Percentiles rank a stretch among this genome's conserved stretches.
phyloP scores from a whole-genome alignment of 192 early-diverging fungal genomes.

The Coemansia asiatica region DNA sequence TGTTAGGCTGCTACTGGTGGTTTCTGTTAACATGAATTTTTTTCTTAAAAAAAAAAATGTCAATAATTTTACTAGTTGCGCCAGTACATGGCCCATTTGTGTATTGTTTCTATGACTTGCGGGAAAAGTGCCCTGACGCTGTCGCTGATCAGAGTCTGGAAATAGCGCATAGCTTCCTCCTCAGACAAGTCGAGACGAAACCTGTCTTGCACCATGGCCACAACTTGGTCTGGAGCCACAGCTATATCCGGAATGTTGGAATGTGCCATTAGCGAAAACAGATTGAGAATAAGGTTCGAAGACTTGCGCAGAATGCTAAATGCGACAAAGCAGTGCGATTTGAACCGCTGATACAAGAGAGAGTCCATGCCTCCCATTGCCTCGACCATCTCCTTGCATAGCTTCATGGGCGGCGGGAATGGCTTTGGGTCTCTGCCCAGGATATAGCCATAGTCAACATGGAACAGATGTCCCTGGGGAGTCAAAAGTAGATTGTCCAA shows the following conservation, averaged over 20 bases:
- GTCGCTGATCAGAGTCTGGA: slow-evolving; percentile 90
- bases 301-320: slow-evolving; percentile 91
- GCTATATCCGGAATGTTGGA: slow-evolving; percentile 97
- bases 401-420: slow-evolving; percentile 99
- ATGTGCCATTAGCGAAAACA: slow-evolving; percentile 98
- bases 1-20: no score
- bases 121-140: slow-evolving; percentile 94
- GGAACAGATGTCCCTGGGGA: slow-evolving; percentile 84
- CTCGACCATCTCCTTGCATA: slow-evolving; percentile 99
- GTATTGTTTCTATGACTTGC: slow-evolving; percentile 97
- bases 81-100: slow-evolving; percentile 92
- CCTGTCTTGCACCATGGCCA: slow-evolving; percentile 95
- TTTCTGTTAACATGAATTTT: not conserved
- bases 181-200: slow-evolving; percentile 90
- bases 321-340: slow-evolving; percentile 89
- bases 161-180: slow-evolving; percentile 93
- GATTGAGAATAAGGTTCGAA: slow-evolving; percentile 94
- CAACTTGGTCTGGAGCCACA: slow-evolving; percentile 96
- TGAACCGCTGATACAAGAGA: slow-evolving; percentile 86
- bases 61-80: slow-evolving; percentile 21
- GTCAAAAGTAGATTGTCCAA: slow-evolving; percentile 95
- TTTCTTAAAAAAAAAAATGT: not conserved
- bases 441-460: slow-evolving; percentile 99
- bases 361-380: slow-evolving; percentile 95
- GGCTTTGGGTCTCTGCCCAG: slow-evolving; percentile 98